These are phyloP conservation scores for Cystobasidiaceae sp. DNA, from an alignment of 1,284 basidiomycete species.

Conservation along the genomic window DNA sequence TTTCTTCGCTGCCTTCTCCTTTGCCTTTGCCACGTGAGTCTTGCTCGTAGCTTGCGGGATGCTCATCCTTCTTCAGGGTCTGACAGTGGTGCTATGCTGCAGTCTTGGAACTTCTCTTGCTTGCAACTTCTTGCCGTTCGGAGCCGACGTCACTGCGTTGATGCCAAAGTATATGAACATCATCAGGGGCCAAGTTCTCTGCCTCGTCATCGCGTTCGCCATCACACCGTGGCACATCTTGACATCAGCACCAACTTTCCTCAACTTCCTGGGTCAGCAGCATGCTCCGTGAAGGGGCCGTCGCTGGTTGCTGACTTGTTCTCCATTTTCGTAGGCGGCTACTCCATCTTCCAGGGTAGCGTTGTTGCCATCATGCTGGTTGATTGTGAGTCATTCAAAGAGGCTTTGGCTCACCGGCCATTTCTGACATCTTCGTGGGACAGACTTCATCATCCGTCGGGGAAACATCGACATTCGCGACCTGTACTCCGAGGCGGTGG, in stretches of 20 bases:
- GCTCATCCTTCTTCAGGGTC: slow-evolving; percentile 1
- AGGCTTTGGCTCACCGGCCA: too few relatives aligned
- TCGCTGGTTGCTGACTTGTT: background rate
- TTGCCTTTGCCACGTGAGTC: slow-evolving; percentile 22
- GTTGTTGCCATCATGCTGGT: slow-evolving; percentile 28
- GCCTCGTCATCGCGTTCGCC: slow-evolving; percentile 39
- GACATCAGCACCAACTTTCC: slow-evolving; percentile 33
- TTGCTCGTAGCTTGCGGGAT: too few relatives aligned
- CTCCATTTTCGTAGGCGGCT: background rate
- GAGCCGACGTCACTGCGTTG: slow-evolving; percentile 45
- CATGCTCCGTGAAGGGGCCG: background rate
- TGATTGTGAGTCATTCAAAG: slow-evolving; percentile 29
- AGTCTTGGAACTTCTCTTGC: slow-evolving; percentile 45
- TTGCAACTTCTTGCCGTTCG: slow-evolving; percentile 45
- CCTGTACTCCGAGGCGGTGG: slow-evolving; percentile 18
- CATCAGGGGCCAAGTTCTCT: slow-evolving; percentile 42
- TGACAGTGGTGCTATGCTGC: slow-evolving; percentile 35
- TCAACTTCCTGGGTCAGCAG: slow-evolving; percentile 21
- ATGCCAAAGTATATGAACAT: slow-evolving; percentile 47
- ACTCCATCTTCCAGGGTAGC: slow-evolving; percentile 32
- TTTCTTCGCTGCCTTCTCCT: slow-evolving; percentile 16
- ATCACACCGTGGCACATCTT: slow-evolving; percentile 47
- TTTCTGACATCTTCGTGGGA: background rate
- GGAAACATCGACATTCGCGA: slow-evolving; percentile 33
- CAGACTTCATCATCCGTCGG: slow-evolving; percentile 30